These are phyloP conservation scores for Globisporangium irregulare DNA, from an alignment of 352 stramenopile species.

Conservation along the genomic window DNA sequence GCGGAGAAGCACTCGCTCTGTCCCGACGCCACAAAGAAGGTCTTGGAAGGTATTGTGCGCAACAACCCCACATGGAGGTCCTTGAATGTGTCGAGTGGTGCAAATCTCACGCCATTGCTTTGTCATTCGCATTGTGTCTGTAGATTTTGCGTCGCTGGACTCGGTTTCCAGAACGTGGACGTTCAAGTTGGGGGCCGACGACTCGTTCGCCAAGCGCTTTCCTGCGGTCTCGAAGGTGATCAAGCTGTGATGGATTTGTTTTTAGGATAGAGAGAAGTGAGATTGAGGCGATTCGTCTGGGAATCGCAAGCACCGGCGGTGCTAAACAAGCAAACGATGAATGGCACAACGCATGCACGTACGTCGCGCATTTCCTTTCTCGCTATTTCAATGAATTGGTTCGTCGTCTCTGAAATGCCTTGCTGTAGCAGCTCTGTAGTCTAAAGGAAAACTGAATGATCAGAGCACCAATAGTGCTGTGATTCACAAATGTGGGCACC, in stretches of 20 bases:
- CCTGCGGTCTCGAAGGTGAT: slow-evolving; percentile 42
- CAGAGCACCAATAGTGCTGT: too few species aligned
- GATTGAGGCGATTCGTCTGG: not conserved
- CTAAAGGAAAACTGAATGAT: too few species aligned
- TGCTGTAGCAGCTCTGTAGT: too few species aligned
- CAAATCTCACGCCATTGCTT: not conserved
- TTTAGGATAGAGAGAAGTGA: slow-evolving; percentile 3
- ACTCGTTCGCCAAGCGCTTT: slow-evolving; percentile 53
- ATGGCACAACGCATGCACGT: too few species aligned
- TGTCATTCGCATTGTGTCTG: not conserved
- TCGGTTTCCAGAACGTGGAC: slow-evolving; percentile 42
- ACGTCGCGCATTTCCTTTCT: too few species aligned
- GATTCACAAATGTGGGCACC: too few species aligned
- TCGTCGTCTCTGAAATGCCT: too few species aligned
- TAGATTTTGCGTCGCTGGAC: slow-evolving; percentile 53
- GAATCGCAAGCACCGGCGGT: not conserved
- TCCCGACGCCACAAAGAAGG: slow-evolving; percentile 41
- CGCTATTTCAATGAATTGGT: too few species aligned
- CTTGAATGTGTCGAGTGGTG: not conserved
- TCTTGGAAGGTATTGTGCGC: slow-evolving; percentile 32
- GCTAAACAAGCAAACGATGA: too few species aligned
- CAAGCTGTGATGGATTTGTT: slow-evolving; percentile 30
- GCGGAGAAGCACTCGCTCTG: slow-evolving; percentile 39
- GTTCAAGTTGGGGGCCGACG: slow-evolving; percentile 46
- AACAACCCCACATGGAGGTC: too few species aligned